phyloP scores from a whole-genome alignment of 2,329 filamentous ascomycete species.

The Hortaea werneckii region DNA sequence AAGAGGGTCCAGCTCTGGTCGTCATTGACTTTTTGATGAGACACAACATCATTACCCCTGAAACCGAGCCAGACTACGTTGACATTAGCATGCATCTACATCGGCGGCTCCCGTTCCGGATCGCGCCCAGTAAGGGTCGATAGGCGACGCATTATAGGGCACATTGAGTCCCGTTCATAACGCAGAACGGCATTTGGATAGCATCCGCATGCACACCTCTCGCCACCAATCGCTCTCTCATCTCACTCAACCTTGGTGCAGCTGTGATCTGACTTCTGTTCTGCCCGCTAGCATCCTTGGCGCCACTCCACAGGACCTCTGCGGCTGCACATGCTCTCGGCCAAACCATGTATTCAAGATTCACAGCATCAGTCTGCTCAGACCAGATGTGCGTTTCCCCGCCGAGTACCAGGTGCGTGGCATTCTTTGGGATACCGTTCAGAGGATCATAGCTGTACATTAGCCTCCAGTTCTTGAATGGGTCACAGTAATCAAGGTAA shows the following conservation, averaged over 20 bases:
- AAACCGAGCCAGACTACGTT: conserved; percentile 61
- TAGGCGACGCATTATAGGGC: conserved; percentile 9
- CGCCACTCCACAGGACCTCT: conserved; percentile 72
- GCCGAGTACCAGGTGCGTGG: conserved; percentile 61
- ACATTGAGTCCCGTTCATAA: conserved; percentile 48
- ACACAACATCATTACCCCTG: conserved; percentile 66
- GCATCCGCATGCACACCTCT: conserved; percentile 55
- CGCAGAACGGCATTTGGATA: conserved; percentile 65
- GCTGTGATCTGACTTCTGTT: conserved; percentile 65
- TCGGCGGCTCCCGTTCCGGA: conserved; percentile 60
- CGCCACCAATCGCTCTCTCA: conserved; percentile 64
- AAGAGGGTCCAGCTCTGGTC: conserved; percentile 80
- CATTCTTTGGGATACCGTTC: conserved; percentile 48
- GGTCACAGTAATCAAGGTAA: conserved; percentile 72
- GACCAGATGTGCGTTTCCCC: conserved; percentile 76
- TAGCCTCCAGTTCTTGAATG: conserved; percentile 70
- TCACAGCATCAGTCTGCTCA: conserved; percentile 66
- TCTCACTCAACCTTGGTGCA: conserved; percentile 59
- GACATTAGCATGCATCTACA: conserved; percentile 69
- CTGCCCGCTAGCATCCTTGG: conserved; percentile 52
- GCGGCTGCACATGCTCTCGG: conserved; percentile 63
- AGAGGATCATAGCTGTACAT: conserved; percentile 73
- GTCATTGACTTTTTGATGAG: conserved; percentile 84
- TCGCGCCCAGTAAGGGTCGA: neutral
- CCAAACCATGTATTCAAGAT: conserved; percentile 68